Percentiles rank a stretch among this genome's conserved stretches.
Evolutionary conservation across 2,329 filamentous ascomycete genomes (phyloP).

Genomic region (Fusarium staphyleae): DNA sequence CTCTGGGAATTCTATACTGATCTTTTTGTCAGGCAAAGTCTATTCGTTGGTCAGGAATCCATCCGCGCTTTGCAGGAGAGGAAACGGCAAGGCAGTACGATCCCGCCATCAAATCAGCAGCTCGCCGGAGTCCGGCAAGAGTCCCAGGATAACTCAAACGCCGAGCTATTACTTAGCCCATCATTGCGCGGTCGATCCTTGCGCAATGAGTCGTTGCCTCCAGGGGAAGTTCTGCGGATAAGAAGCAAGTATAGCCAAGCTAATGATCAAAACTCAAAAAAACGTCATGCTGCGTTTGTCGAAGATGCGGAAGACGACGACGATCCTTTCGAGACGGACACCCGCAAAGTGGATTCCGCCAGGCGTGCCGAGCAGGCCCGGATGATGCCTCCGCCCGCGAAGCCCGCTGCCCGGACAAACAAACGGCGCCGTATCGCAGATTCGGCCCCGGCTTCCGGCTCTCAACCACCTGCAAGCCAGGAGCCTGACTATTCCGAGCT

Average conservation of each 20-base stretch:
- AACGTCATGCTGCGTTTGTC: slow-evolving; percentile 3
- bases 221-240: slow-evolving; percentile 11
- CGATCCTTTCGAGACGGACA: slow-evolving; percentile 42
- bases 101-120: slow-evolving; percentile 36
- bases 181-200: neutral
- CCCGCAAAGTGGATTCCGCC: slow-evolving; percentile 35
- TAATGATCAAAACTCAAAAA: neutral
- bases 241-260: neutral
- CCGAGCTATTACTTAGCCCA: slow-evolving; percentile 10
- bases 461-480: slow-evolving; percentile 9
- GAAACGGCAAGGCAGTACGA: slow-evolving; percentile 1
- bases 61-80: slow-evolving; percentile 27
- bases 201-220: slow-evolving; percentile 16
- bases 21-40: slow-evolving; percentile 21
- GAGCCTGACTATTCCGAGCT: neutral
- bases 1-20: slow-evolving; percentile 1
- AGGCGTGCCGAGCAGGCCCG: slow-evolving; percentile 31
- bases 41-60: slow-evolving; percentile 32
- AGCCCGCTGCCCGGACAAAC: neutral
- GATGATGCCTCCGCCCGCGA: slow-evolving; percentile 15
- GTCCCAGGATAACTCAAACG: slow-evolving; percentile 33
- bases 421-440: slow-evolving; percentile 18
- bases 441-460: neutral
- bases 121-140: slow-evolving; percentile 29
- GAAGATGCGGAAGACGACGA: slow-evolving; percentile 34